These are phyloP conservation scores for Gelatoporia subvermispora DNA, from an alignment of 768 basidiomycete genomes.

Conservation along the genomic window DNA sequence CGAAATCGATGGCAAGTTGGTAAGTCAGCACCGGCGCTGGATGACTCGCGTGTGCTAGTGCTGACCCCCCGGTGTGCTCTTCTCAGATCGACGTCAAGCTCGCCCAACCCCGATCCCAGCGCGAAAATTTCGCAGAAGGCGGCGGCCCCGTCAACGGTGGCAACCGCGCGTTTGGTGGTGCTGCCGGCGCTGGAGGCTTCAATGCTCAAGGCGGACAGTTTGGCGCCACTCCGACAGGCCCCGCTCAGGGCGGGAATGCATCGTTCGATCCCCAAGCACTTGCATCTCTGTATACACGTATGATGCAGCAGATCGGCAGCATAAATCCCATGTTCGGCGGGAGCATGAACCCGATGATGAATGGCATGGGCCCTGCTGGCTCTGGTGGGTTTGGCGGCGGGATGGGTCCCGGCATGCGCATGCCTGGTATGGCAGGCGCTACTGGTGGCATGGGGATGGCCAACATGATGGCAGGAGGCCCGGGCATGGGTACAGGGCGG, in stretches of 20 bases:
- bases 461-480: slow-evolving; percentile 33
- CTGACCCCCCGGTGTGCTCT: not conserved
- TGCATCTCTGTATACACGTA: slow-evolving; percentile 89
- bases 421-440: slow-evolving; percentile 35
- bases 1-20: slow-evolving; percentile 92
- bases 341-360: slow-evolving; percentile 43
- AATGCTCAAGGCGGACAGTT: slow-evolving; percentile 38
- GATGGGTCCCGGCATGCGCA: slow-evolving; percentile 30
- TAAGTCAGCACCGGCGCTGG: slow-evolving; percentile 38
- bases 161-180: slow-evolving; percentile 7
- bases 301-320: slow-evolving; percentile 79
- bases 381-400: slow-evolving; percentile 24
- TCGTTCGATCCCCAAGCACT: slow-evolving; percentile 92
- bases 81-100: slow-evolving; percentile 92
- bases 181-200: slow-evolving; percentile 20
- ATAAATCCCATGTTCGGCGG: slow-evolving; percentile 43
- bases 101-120: slow-evolving; percentile 85
- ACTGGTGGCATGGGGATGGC: slow-evolving; percentile 34
- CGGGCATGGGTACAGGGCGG: slow-evolving; percentile 25
- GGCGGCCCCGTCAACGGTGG: slow-evolving; percentile 13
- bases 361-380: slow-evolving; percentile 32
- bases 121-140: slow-evolving; percentile 59
- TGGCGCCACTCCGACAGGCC: slow-evolving; percentile 16
- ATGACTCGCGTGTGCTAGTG: not conserved
- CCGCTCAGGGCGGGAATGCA: slow-evolving; percentile 39